Conservation (phyloP, 2,329 filamentous ascomycete species). For the Sporothrix mexicana region DNA sequence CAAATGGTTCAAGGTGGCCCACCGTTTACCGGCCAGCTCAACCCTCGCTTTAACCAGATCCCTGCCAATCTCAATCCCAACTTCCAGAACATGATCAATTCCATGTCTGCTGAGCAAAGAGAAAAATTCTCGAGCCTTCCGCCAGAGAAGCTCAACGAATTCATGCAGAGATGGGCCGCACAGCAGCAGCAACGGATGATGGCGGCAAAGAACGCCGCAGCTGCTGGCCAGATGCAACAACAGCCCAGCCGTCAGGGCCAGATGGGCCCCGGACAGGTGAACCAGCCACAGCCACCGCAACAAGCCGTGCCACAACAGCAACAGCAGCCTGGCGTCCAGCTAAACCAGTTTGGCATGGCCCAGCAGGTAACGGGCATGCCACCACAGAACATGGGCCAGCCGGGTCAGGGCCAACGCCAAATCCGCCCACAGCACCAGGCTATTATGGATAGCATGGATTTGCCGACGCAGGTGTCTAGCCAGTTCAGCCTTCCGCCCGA, state of each 20-base stretch:
- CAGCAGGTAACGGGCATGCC: conserved; percentile 31
- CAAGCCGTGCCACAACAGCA: conserved; percentile 4
- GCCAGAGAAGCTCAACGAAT: conserved; percentile 58
- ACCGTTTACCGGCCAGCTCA: conserved; percentile 57
- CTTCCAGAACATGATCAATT: conserved; percentile 44
- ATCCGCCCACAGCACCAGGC: conserved; percentile 44
- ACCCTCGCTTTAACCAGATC: conserved; percentile 61
- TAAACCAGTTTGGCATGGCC: conserved; percentile 37
- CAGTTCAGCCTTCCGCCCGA: conserved; percentile 48
- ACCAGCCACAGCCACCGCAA: conserved; percentile 19
- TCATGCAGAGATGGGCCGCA: conserved; percentile 55
- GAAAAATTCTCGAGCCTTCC: conserved; percentile 52
- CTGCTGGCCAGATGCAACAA: conserved; percentile 36
- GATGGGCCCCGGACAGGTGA: conserved; percentile 38
- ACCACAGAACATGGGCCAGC: conserved; percentile 33
- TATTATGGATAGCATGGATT: conserved; percentile 57
- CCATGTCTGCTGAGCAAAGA: conserved; percentile 56
- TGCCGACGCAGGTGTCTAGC: conserved; percentile 49
- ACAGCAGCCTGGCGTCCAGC: conserved; percentile 30
- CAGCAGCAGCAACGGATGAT: conserved; percentile 37
- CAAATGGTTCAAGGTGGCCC: conserved; percentile 52
- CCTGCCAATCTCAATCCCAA: conserved; percentile 46
- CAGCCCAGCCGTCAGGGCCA: conserved; percentile 33
- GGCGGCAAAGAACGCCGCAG: conserved; percentile 38
- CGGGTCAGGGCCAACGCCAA: conserved; percentile 38